Conservation (phyloP, 2,329 filamentous ascomycete genomes). For the Trichoderma atrobrunneum region DNA sequence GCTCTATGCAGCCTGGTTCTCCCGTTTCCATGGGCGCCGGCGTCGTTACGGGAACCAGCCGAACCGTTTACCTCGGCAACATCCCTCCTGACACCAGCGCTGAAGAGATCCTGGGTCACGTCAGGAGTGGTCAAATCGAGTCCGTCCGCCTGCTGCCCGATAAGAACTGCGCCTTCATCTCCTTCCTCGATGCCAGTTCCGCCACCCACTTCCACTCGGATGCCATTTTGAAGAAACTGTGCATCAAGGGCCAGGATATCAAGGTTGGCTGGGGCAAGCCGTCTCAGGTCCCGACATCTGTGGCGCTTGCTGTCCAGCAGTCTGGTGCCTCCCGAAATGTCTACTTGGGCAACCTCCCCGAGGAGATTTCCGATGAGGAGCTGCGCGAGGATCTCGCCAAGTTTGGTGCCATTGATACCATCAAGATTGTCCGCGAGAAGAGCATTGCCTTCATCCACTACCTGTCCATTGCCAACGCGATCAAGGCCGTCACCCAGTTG, state of each 20-base stretch:
- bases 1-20: constrained; percentile 63
- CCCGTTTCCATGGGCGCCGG: constrained; percentile 75
- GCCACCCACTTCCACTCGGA: constrained; percentile 99
- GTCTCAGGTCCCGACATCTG: constrained; percentile 94
- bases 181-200: constrained; percentile 94
- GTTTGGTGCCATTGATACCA: constrained; percentile 92
- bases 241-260: constrained; percentile 97
- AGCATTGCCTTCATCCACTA: constrained; percentile 98
- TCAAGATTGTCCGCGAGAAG: constrained; percentile 98
- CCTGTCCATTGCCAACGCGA: constrained; percentile 93
- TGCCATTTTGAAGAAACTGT: constrained; percentile 98
- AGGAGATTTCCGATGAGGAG: constrained; percentile 88
- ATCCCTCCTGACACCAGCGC: constrained; percentile 97
- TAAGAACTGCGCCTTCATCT: constrained; percentile 99
- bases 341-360: constrained; percentile 88
- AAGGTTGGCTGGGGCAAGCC: constrained; percentile 99
- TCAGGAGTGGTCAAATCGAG: constrained; percentile 96
- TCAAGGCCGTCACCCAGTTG: constrained; percentile 95
- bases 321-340: constrained; percentile 96
- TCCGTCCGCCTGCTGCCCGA: constrained; percentile 95
- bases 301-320: constrained; percentile 95
- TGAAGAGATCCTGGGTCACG: constrained; percentile 94
- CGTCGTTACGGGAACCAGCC: constrained; percentile 83
- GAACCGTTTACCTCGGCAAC: constrained; percentile 96
- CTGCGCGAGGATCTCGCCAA: constrained; percentile 92